phyloP scores from a whole-genome alignment of 2,329 filamentous ascomycete genomes.

The Exophiala aquamarina region DNA sequence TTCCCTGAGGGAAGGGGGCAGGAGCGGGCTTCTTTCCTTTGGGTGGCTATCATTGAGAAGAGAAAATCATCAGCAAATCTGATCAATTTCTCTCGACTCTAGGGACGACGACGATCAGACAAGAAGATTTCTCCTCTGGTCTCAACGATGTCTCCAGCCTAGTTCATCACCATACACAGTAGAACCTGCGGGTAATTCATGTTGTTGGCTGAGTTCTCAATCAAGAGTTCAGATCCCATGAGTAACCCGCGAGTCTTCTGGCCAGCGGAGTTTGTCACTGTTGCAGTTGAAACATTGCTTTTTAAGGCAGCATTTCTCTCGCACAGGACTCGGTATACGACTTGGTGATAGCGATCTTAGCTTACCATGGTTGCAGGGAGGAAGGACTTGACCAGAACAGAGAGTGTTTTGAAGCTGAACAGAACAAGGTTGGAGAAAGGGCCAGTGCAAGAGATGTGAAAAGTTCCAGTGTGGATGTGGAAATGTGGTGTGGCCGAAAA shows the following conservation, averaged over 20 bases:
- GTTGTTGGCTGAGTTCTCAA: constrained; percentile 15
- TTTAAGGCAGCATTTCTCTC: not conserved
- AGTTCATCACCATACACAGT: constrained; percentile 16
- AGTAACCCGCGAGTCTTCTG: constrained; percentile 6
- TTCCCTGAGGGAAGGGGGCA: constrained; percentile 93
- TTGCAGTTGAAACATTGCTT: constrained; percentile 5
- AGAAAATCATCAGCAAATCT: constrained; percentile 90
- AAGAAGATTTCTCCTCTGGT: not conserved
- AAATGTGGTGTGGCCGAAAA: constrained; percentile 5
- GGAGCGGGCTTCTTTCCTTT: constrained; percentile 99
- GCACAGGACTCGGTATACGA: not conserved
- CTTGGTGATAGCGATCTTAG: constrained; percentile 1
- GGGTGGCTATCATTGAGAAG: constrained; percentile 99
- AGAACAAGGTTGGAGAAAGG: not conserved
- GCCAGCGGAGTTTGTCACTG: constrained; percentile 12
- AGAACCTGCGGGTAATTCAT: not conserved
- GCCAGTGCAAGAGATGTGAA: not conserved
- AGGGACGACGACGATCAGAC: constrained; percentile 59
- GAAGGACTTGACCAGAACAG: not conserved
- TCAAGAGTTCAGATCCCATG: constrained; percentile 19
- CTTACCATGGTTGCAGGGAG: constrained; percentile 23
- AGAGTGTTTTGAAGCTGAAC: not conserved
- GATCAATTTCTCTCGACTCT: constrained; percentile 76
- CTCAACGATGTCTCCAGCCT: constrained; percentile 14
- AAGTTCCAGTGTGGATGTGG: constrained; percentile 9